Evolutionary conservation across 768 basidiomycete species (phyloP), one percentile per base, ranked within the genome.

Genomic region (Tylopilus sp.): DNA sequence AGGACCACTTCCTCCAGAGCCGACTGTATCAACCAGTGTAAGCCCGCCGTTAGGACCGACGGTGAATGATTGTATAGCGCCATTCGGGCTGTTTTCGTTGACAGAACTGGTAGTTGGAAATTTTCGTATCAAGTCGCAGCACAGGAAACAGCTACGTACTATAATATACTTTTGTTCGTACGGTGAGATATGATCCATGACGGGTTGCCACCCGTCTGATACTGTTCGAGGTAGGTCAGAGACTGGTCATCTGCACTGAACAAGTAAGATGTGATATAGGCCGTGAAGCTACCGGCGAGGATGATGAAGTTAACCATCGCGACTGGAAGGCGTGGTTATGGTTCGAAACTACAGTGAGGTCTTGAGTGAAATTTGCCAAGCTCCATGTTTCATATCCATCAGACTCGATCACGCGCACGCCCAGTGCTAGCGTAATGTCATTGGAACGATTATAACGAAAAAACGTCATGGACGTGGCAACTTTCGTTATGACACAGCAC

Each of bases 281-380:
- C 67, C 21, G 71, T 66, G 61, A 80, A 86, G 15, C 85, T 85
- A 30, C 85, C 85, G 26, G 85, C 85, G 31, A 87, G 74, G 54
- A 88, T 83, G 4, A 74, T 83, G 61, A 83, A 80, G 48, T 79
- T 75, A 57, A 86, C 85, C 85, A 86, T 87, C 40, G 51, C 20
- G 31, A 20, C n/a, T n/a, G n/a, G n/a, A n/a, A n/a, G n/a, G n/a
- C n/a, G 12, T n/a, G 6, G 28, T 13, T 30, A 15, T n/a, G 40
- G 30, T 40, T 44, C 3, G 22, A 25, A n/a, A 36, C 17, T 17
- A 18, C 6, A 6, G 15, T 15, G 35, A 36, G 8, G 17, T 36
- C 13, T 31, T 10, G 6, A n/a, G n/a, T 36, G n/a, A n/a, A 8
- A 17, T n/a, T 36, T 36, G 35, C 35, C 35, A 26, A 26, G 25